Base-by-base conservation (phyloP, 768 basidiomycete species). In the Kockovaella imperatae region DNA sequence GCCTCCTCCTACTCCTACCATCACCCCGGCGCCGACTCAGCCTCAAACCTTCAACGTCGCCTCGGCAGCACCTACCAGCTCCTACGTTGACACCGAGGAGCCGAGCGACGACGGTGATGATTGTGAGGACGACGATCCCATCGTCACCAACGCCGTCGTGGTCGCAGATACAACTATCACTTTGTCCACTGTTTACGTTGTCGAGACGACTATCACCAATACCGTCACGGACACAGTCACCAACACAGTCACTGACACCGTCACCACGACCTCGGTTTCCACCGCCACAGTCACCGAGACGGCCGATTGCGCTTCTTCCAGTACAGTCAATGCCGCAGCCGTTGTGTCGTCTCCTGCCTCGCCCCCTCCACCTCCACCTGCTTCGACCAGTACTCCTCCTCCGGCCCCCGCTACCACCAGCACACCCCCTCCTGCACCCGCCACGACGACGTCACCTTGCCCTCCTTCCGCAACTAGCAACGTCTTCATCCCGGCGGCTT, bases 281-380 rank as follows among this genome's bases (percentile, higher is more conserved):
- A 35, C 31, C 34, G n/a, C n/a, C n/a, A n/a, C n/a, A n/a, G 36
- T 35, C 21, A 46, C 45, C 34, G 20, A 42, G 40, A 42, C 40
- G 6, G 40, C 25, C 10, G 8, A 11, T 10, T 11, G 23, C 24
- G 28, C 21, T 13, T 25, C 40, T 23, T 25, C 40, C 40, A 42
- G 6, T 18, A 25, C 25, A 7, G 40, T 20, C 40, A 11, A n/a
- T n/a, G n/a, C 20, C 6, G 6, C 25, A 25, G 6, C 40, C 18
- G 6, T 26, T 25, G 10, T 28, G 40, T 28, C 40, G 5, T 28
- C 40, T 23, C 18, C 40, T 25, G 7, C 6, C 20, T 23, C 40
- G 11, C 23, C 25, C 25, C 5, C 40, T 24, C 23, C 25, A 25
- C 25, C 40, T 6, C 13, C 40, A 18, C 24, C 40, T 6, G 10